Evolutionary conservation across 2,329 filamentous ascomycete species (phyloP), one percentile per base, ranked within the genome.

Genomic region (Cyanodermella asteris): DNA sequence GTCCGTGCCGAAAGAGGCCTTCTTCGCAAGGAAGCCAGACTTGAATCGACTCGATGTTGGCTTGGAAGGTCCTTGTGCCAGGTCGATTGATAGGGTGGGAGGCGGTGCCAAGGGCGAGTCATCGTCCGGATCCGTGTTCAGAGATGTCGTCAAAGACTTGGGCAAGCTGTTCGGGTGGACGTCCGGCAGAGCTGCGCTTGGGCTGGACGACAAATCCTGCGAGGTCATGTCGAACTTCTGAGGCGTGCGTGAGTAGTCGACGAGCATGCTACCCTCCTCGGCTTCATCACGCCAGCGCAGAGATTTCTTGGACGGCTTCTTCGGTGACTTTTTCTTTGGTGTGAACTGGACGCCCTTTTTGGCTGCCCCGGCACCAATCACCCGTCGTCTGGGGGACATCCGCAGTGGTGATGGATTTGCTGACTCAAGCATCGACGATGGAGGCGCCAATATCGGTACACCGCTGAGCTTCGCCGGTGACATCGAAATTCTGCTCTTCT

Each of bases 241-340:
- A 1, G 87, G 84, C 3, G 84, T 93, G 50, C 80, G 78, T 41
- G 84, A 77, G 43, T 84, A 93, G 43, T 94, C 87, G 7, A 76
- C 81, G 28, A 94, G 54, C n/a, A n/a, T n/a, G 1, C 72, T 71
- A 13, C 81, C 82, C 25, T 84, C 69, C 41, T 90, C 74, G 3
- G 72, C 78, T 38, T 94, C 87, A 39, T 91, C 81, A 30, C 78
- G 71, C 87, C 87, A 97, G 34, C 84, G 67, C 5, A 97, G 84
- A 22, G 63, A 72, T 31, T 82, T 66, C 48, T 80, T 80, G 28
- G 53, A 45, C 7, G 28, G 32, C 37, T 63, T 63, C 18, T 47
- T 46, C 1, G 70, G 64, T 7, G 64, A 60, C 46, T 72, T 72
- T 50, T 77, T 91, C 32, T 72, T 71, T 0, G 81, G 80, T 2